Base-by-base conservation (phyloP, 768 basidiomycete genomes). In the Xerocomus brunneocitrinus region DNA sequence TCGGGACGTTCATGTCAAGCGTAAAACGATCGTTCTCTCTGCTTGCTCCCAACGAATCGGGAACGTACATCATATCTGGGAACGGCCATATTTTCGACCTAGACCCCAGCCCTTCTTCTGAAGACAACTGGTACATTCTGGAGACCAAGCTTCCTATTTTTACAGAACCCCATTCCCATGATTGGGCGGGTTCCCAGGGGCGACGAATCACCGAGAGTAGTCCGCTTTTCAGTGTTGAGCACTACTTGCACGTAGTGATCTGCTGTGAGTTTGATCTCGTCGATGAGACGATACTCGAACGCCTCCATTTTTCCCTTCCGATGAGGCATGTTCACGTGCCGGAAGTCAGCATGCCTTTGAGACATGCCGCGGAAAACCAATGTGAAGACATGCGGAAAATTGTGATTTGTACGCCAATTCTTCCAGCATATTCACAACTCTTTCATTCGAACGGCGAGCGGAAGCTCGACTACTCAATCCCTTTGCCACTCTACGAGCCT, bases 381-480 rank as follows among this genome's bases (percentile, higher is more conserved):
- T n/a, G 42, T 8, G 56, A 47, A 36, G 56, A 58, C 25, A 24
- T 42, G 25, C 60, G 27, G 39, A 63, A 53, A 48, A 50, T 12
- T 32, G 47, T 59, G 9, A 67, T 58, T 27, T 60, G 61, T 47
- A 55, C 63, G 5, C 66, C 68, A 13, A 61, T 60, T 40, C 79
- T 89, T 19, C 91, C 90, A 2, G 78, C 84, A 3, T 92, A 92
- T 63, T 89, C 87, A 5, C 87, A 90, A 58, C 74, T 92, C 19
- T 92, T 84, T 70, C 72, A 91, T 62, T 62, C 74, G 16, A 87
- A 88, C 59, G 90, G 91, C 16, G 84, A 89, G 49, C 77, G 77
- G 50, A 87, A 82, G 70, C 74, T 87, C 46, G 88, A 91, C 62
- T 76, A 79, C 55, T 80, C 78, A n/a, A 61, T 47, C 14, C 84